These are phyloP conservation scores for Penicillium paxilli DNA, from an alignment of 495 filamentous ascomycete species.

Conservation along the genomic window DNA sequence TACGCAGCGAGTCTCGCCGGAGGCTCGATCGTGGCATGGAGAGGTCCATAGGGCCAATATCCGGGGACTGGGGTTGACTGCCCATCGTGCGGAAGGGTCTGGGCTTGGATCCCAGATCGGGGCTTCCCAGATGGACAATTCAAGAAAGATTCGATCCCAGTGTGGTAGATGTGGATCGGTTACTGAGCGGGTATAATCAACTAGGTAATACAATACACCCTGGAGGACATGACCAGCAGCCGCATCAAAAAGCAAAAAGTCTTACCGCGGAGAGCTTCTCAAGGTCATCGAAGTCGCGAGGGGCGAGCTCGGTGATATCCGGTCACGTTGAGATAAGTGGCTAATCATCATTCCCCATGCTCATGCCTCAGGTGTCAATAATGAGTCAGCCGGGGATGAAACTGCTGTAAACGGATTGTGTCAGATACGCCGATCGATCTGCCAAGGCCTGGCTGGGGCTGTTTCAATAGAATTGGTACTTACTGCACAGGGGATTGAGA, in stretches of 20 bases:
- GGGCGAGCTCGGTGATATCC: neutral
- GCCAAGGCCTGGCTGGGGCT: neutral
- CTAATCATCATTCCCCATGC: neutral
- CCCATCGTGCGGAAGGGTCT: constrained; percentile 16
- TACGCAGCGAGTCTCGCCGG: constrained; percentile 72
- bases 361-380: constrained; percentile 1
- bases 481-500: too few species aligned
- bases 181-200: neutral
- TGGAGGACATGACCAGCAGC: neutral
- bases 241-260: neutral
- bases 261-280: neutral
- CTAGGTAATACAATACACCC: neutral
- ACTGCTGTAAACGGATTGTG: constrained; percentile 5
- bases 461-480: too few species aligned
- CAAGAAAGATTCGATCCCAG: neutral
- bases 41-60: constrained; percentile 19
- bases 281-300: neutral
- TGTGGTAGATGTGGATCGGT: neutral
- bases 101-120: neutral
- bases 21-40: constrained; percentile 27
- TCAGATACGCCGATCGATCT: constrained; percentile 2
- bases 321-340: neutral
- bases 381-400: neutral
- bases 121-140: too few species aligned
- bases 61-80: constrained; percentile 21